A percentile compares a stretch with the other conserved stretches of the same genome.
Evolutionary conservation across 257 asterid species (phyloP).

Genomic region (Solanum lignicaule): DNA sequence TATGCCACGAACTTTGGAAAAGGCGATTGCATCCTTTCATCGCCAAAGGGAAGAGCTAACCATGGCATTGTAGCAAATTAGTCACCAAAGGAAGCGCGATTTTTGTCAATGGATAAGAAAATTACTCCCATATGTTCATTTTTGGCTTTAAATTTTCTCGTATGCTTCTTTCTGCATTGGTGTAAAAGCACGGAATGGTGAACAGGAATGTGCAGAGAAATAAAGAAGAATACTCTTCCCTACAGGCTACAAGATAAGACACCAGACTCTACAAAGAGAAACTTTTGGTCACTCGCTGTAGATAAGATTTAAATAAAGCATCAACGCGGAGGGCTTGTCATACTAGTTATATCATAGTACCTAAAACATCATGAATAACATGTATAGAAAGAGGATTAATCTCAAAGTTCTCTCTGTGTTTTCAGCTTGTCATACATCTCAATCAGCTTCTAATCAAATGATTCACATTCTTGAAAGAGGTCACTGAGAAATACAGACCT

Average conservation of each 20-base stretch:
- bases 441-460: slow-evolving; percentile 43
- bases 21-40: slow-evolving; percentile 33
- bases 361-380: background rate
- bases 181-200: slow-evolving; percentile 77
- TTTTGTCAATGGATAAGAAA: slow-evolving; percentile 67
- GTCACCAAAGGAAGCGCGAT: slow-evolving; percentile 48
- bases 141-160: slow-evolving; percentile 36
- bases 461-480: slow-evolving; percentile 20
- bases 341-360: background rate
- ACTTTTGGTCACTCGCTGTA: background rate
- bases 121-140: slow-evolving; percentile 38
- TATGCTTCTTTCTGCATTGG: slow-evolving; percentile 50
- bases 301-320: background rate
- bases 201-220: slow-evolving; percentile 81
- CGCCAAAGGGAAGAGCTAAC: slow-evolving; percentile 71
- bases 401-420: slow-evolving; percentile 47
- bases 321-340: background rate
- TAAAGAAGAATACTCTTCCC: slow-evolving; percentile 62
- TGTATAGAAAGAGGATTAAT: slow-evolving; percentile 34
- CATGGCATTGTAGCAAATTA: slow-evolving; percentile 73
- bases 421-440: slow-evolving; percentile 40
- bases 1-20: slow-evolving; percentile 36
- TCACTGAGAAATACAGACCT: slow-evolving; percentile 44
- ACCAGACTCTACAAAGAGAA: slow-evolving; percentile 41
- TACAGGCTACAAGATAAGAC: slow-evolving; percentile 61